Conservation (phyloP, 257 asterid species). For the Verbena officinalis region DNA sequence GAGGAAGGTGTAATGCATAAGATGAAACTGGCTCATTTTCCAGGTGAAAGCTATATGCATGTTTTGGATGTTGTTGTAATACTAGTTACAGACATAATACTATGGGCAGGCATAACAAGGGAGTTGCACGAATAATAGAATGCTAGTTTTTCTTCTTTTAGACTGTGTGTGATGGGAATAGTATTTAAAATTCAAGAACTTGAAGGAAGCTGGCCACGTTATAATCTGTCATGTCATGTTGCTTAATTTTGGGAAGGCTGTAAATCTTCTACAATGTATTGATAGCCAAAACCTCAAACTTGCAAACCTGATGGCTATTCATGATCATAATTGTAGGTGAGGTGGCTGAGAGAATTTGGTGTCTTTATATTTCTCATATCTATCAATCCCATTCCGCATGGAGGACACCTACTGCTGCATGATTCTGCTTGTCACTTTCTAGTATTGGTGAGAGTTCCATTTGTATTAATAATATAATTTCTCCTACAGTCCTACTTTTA, state of each 20-base stretch:
- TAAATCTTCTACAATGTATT: background rate
- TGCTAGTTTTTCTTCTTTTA: background rate
- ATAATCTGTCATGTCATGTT: background rate
- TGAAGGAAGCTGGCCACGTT: background rate
- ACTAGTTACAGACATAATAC: background rate
- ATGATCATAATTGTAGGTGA: conserved; percentile 55
- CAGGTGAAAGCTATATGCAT: background rate
- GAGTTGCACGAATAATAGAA: background rate
- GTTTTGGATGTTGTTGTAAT: background rate
- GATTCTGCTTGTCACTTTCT: conserved; percentile 25
- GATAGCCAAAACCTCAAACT: background rate
- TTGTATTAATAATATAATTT: too few species aligned
- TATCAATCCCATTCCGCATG: conserved; percentile 33
- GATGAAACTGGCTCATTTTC: conserved; percentile 15
- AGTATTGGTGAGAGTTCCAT: conserved; percentile 31
- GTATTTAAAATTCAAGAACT: background rate
- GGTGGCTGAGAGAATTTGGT: conserved; percentile 87
- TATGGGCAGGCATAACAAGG: background rate
- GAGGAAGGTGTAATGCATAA: background rate
- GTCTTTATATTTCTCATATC: conserved; percentile 64
- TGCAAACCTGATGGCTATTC: conserved; percentile 25
- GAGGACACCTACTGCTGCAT: conserved; percentile 18
- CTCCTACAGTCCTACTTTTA: too few species aligned
- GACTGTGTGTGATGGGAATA: background rate
- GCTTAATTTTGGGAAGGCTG: background rate